Evolutionary conservation across 2,329 filamentous ascomycete species (phyloP).

Genomic region (Fusarium subtropicale): DNA sequence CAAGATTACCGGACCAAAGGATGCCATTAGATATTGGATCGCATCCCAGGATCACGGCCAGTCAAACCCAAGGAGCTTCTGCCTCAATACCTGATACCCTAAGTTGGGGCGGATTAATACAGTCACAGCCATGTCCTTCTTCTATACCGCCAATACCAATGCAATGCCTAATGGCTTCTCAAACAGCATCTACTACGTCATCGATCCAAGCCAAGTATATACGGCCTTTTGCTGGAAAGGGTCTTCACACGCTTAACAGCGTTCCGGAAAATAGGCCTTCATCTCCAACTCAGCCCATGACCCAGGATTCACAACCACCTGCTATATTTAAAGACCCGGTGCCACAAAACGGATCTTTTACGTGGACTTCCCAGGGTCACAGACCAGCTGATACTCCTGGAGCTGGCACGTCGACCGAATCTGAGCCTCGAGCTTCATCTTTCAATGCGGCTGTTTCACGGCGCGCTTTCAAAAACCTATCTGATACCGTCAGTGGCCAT

Average conservation of each 20-base stretch:
- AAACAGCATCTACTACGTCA: slow-evolving; percentile 64
- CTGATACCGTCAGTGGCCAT: slow-evolving; percentile 68
- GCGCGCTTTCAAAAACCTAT: slow-evolving; percentile 59
- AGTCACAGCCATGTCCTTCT: slow-evolving; percentile 53
- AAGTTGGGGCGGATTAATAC: slow-evolving; percentile 60
- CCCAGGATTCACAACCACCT: slow-evolving; percentile 31
- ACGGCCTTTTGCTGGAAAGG: slow-evolving; percentile 66
- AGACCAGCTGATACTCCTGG: slow-evolving; percentile 34
- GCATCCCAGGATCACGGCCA: slow-evolving; percentile 30
- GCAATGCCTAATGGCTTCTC: slow-evolving; percentile 64
- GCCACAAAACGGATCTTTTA: slow-evolving; percentile 44
- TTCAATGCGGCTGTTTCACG: slow-evolving; percentile 47
- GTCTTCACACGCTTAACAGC: slow-evolving; percentile 64
- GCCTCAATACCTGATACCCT: slow-evolving; percentile 66
- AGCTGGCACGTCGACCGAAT: slow-evolving; percentile 44
- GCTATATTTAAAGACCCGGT: slow-evolving; percentile 30
- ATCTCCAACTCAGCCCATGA: slow-evolving; percentile 50
- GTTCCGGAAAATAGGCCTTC: slow-evolving; percentile 44
- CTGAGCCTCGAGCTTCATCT: slow-evolving; percentile 43
- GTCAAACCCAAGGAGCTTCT: slow-evolving; percentile 43
- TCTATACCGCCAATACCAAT: slow-evolving; percentile 61
- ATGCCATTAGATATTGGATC: slow-evolving; percentile 41
- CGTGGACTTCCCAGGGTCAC: slow-evolving; percentile 39
- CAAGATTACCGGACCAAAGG: slow-evolving; percentile 45
- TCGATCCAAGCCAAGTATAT: slow-evolving; percentile 64